These are phyloP conservation scores for Pythium coloratum DNA, from an alignment of 352 stramenopile species.

Conservation along the genomic window DNA sequence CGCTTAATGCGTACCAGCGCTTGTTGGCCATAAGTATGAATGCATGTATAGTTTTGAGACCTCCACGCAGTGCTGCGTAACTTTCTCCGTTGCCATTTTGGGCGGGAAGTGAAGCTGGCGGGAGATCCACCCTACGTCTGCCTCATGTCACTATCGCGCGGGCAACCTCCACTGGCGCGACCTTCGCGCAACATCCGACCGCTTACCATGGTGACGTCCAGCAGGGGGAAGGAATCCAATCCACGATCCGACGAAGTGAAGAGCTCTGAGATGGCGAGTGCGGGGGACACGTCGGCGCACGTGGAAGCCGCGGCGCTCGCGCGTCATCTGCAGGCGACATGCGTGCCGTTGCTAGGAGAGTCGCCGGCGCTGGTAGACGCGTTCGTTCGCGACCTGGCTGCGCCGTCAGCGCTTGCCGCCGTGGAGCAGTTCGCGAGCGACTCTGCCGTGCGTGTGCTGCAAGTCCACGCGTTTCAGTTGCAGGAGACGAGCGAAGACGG, in stretches of 20 bases:
- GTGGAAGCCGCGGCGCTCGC: conserved; percentile 48
- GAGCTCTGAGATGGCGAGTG: conserved; percentile 29
- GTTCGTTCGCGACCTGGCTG: conserved; percentile 50
- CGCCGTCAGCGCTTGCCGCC: conserved; percentile 31
- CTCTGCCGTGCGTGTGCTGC: conserved; percentile 58
- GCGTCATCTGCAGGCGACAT: conserved; percentile 65
- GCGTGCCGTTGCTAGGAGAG: conserved; percentile 67
- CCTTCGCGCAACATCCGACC: conserved; percentile 26
- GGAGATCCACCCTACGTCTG: background rate
- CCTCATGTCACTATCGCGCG: conserved; percentile 14
- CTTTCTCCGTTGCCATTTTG: background rate
- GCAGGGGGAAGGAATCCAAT: conserved; percentile 6
- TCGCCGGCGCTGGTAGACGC: conserved; percentile 37
- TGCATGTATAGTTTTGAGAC: conserved; percentile 14
- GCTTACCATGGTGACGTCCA: background rate
- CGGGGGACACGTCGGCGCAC: conserved; percentile 32
- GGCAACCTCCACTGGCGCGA: conserved; percentile 13
- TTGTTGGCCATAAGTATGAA: conserved; percentile 20
- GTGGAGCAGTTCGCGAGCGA: conserved; percentile 77
- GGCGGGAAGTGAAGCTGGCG: conserved; percentile 1
- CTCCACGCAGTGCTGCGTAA: background rate
- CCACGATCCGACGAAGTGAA: conserved; percentile 23
- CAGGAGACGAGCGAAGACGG: conserved; percentile 24
- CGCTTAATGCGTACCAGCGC: background rate
- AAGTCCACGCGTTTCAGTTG: conserved; percentile 68